Percentiles rank a stretch among this genome's conserved stretches.
phyloP scores from a whole-genome alignment of 495 filamentous ascomycete species.

The Podospora bellae-mahoneyi region DNA sequence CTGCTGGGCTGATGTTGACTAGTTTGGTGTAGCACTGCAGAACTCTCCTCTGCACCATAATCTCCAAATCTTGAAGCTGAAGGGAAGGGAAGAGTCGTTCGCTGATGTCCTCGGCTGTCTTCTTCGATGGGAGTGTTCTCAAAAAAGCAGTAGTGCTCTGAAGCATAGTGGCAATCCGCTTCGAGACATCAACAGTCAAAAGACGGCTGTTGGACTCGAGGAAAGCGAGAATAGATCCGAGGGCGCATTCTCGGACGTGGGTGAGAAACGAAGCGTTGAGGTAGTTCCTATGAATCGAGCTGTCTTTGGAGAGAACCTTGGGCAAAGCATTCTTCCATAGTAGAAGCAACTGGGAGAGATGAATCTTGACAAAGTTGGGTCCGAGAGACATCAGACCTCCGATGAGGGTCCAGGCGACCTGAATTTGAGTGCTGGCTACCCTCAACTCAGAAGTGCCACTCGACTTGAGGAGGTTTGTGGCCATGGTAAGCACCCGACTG shows the following conservation, averaged over 20 bases:
- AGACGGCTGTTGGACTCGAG: conserved; percentile 91
- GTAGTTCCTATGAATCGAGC: conserved; percentile 71
- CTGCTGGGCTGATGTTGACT: conserved; percentile 76
- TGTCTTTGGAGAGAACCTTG: conserved; percentile 88
- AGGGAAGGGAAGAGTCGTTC: conserved; percentile 82
- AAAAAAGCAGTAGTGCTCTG: conserved; percentile 91
- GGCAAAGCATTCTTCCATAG: conserved; percentile 97
- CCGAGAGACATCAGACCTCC: conserved; percentile 94
- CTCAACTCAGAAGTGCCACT: conserved; percentile 89
- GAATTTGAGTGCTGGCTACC: conserved; percentile 88
- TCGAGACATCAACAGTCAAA: conserved; percentile 91
- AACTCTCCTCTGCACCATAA: conserved; percentile 90
- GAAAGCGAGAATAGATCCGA: conserved; percentile 87
- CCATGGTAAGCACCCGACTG: conserved; percentile 83
- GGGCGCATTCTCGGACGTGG: conserved; percentile 91
- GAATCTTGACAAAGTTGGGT: conserved; percentile 98
- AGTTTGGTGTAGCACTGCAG: conserved; percentile 92
- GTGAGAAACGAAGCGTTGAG: conserved; percentile 89
- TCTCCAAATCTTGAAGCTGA: conserved; percentile 84
- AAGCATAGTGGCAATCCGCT: conserved; percentile 87
- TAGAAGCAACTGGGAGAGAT: conserved; percentile 90
- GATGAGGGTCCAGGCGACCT: conserved; percentile 96
- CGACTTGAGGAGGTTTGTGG: conserved; percentile 87
- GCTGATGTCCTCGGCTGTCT: conserved; percentile 81
- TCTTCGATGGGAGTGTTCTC: conserved; percentile 75